phyloP scores from a whole-genome alignment of 2,329 filamentous ascomycete genomes.

The Ceratocystis eucalypticola region DNA sequence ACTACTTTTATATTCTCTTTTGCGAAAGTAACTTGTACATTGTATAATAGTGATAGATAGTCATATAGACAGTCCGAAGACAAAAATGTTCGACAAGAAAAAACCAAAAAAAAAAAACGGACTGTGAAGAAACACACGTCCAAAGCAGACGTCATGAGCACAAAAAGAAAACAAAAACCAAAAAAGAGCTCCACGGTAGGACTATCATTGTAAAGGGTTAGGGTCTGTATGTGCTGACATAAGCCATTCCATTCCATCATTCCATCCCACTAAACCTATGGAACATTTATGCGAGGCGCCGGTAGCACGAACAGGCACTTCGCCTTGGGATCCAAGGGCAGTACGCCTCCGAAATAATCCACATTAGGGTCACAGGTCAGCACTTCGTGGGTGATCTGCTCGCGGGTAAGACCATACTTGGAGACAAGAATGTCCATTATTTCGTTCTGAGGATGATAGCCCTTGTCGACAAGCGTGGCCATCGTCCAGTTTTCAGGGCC shows the following conservation, averaged over 20 bases:
- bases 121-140: background rate
- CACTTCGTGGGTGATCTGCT: conserved; percentile 12
- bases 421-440: conserved; percentile 13
- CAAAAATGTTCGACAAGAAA: background rate
- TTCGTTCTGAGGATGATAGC: conserved; percentile 13
- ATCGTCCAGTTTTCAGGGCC: conserved; percentile 5
- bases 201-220: background rate
- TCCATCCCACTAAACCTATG: no score
- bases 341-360: conserved; percentile 7
- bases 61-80: background rate
- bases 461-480: conserved; percentile 14
- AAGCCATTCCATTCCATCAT: background rate
- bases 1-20: background rate
- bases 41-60: background rate
- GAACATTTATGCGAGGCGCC: conserved; percentile 7
- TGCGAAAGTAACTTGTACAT: background rate
- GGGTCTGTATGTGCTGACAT: background rate
- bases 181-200: background rate
- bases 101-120: background rate
- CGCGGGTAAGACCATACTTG: conserved; percentile 18
- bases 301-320: conserved; percentile 10
- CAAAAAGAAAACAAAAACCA: background rate
- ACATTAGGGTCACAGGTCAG: conserved; percentile 14
- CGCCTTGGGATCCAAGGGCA: conserved; percentile 14
- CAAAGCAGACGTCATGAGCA: no score